Evolutionary conservation across 1,139 yeast species (phyloP), one percentile per base, ranked within the genome.

Genomic region (Geotrichum carabidarum): DNA sequence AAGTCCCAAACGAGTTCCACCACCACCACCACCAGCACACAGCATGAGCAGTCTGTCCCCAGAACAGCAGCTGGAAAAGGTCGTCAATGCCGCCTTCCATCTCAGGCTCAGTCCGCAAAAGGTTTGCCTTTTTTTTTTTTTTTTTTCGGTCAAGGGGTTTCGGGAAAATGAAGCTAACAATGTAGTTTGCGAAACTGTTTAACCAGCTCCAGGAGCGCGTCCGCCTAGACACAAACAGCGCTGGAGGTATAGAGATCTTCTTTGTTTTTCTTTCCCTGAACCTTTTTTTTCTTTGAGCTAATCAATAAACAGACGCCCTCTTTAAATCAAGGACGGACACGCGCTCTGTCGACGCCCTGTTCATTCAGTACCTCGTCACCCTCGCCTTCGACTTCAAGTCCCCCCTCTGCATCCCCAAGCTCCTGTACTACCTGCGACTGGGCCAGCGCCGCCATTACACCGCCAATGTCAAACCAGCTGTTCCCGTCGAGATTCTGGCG

Each of bases 121-220:
- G 51, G 51, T 48, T 8, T 40, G 8, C 4, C 4, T 27, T 12
- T n/a, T 12, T 2, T 4, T 22, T 11, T 4, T 38, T 11, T 11
- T 2, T 4, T 22, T 11, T 4, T 38, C 2, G 1, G 11, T 47
- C 9, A 17, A 4, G 9, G 37, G 18, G 14, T 35, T 6, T 7
- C 27, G 32, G 32, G 12, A 7, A 3, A 3, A 4, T 38, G 17
- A 38, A 1, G 12, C 37, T 31, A 31, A 31, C 38, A 12, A 5
- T 4, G 14, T 37, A 43, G 57, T 70, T 65, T 54, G 52, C 55
- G 15, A 63, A 68, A 48, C 61, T 70, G 15, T 67, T 65, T 40
- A 50, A 56, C 32, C 73, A 70, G 58, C 58, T 70, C 18, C 65
- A 64, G 50, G 73, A 70, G 48, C 66, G 52, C 54, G 53, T 45